Evolutionary conservation across 495 filamentous ascomycete genomes (phyloP).

Genomic region (Podospora didyma): DNA sequence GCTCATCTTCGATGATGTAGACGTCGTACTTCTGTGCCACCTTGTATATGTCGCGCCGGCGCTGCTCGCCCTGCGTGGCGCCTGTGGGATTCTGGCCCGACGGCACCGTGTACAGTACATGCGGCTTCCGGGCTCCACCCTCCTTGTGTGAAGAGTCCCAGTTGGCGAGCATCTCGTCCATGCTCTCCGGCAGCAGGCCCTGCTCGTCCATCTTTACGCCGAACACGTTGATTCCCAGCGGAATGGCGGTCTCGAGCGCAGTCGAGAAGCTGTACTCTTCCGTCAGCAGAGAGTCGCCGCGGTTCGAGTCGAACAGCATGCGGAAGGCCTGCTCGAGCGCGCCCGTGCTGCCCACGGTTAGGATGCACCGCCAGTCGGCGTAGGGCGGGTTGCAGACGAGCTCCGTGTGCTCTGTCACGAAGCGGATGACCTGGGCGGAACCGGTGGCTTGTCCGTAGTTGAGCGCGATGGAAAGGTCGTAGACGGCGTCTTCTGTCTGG

Average conservation of each 20-base stretch:
- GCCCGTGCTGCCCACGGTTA: conserved; percentile 75
- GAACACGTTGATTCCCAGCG: conserved; percentile 68
- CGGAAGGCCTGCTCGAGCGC: conserved; percentile 73
- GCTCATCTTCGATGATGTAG: conserved; percentile 90
- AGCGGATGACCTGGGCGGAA: conserved; percentile 80
- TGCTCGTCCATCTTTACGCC: conserved; percentile 75
- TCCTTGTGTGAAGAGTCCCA: conserved; percentile 59
- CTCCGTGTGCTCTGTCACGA: conserved; percentile 90
- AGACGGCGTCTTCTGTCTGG: conserved; percentile 36
- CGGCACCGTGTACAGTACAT: conserved; percentile 76
- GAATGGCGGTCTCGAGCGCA: conserved; percentile 74
- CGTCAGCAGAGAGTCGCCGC: conserved; percentile 68
- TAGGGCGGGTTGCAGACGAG: conserved; percentile 73
- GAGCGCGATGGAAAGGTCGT: conserved; percentile 74
- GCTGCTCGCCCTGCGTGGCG: conserved; percentile 64
- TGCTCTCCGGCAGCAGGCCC: conserved; percentile 62
- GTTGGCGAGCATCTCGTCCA: conserved; percentile 62
- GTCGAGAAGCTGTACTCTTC: conserved; percentile 86
- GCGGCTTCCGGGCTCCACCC: conserved; percentile 65
- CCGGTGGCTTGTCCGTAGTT: conserved; percentile 90
- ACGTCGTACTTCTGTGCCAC: conserved; percentile 79
- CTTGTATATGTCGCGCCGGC: conserved; percentile 67
- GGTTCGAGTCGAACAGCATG: conserved; percentile 64
- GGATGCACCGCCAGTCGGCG: conserved; percentile 72
- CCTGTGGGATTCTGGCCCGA: conserved; percentile 93